Evolutionary conservation across 176 grass and related monocot species (phyloP).

Genomic region (Sorghum bicolor): Sorghum_bicolor_NCBIv3 NC_012872.2:6173501-6174000

Average conservation of each 20-base stretch:
- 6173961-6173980: too few relatives aligned
- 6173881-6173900: neutral
- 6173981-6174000: too few relatives aligned
- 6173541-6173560: conserved; percentile 19
- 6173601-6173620: neutral
- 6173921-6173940: too few relatives aligned
- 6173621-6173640: neutral
- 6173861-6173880: neutral
- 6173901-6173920: too few relatives aligned
- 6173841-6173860: neutral
- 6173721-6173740: neutral
- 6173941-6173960: too few relatives aligned
- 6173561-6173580: too few relatives aligned
- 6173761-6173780: neutral
- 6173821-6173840: neutral
- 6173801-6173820: neutral
- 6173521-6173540: neutral
- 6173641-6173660: neutral
- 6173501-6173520: neutral
- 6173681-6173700: neutral
- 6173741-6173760: neutral
- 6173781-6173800: neutral
- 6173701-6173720: neutral
- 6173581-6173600: neutral
- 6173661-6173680: neutral